phyloP scores from a whole-genome alignment of 768 basidiomycete species.

The Lactarius trivialis region DNA sequence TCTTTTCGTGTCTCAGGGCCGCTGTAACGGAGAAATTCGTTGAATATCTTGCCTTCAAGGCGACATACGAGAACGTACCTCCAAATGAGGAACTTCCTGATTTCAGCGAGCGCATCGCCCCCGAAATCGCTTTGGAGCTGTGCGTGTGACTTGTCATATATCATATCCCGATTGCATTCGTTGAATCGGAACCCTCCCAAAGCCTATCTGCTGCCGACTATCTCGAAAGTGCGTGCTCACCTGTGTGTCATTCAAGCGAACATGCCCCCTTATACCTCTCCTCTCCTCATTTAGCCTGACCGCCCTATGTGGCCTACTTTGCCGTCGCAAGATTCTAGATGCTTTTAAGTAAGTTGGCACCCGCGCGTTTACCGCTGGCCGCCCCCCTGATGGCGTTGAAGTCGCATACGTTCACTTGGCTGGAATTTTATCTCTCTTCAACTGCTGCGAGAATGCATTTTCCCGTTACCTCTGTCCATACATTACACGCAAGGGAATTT shows the following conservation, averaged over 20 bases:
- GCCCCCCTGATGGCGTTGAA: neutral
- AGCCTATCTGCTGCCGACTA: conserved; percentile 62
- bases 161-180: too few relatives aligned
- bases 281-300: conserved; percentile 12
- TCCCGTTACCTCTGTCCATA: neutral
- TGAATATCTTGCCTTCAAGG: conserved; percentile 85
- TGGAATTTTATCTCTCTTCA: neutral
- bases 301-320: neutral
- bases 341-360: neutral
- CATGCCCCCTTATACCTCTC: neutral
- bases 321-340: neutral
- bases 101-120: conserved; percentile 74
- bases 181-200: neutral
- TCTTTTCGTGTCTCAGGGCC: conserved; percentile 29
- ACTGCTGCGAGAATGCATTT: neutral
- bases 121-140: conserved; percentile 87
- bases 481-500: neutral
- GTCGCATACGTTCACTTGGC: neutral
- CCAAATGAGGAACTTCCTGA: conserved; percentile 81
- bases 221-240: conserved; percentile 44
- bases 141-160: conserved; percentile 38
- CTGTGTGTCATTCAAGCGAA: neutral
- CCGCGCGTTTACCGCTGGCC: neutral
- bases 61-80: conserved; percentile 62
- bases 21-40: conserved; percentile 81